Evolutionary conservation across 1,284 basidiomycete species (phyloP), one percentile per base, ranked within the genome.

Genomic region (Coniophora puteana): DNA sequence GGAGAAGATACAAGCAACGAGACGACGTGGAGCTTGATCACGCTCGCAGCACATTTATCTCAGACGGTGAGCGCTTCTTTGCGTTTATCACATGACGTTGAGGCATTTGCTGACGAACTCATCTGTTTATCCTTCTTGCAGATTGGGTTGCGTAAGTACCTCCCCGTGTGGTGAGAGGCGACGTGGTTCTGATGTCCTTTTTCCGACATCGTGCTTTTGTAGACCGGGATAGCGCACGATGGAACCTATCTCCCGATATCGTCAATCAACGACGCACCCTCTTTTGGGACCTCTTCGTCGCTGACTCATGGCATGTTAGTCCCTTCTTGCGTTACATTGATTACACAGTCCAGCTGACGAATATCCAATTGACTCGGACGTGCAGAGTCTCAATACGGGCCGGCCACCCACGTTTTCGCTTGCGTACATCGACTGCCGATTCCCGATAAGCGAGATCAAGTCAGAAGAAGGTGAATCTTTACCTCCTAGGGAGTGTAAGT

Each of bases 371-470:
- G 28, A 14, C 45, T 25, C 13, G 36, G 38, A 20, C 28, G 13
- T 38, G 10, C 51, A 79, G 77, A 74, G 76, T 46, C 59, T 81
- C 34, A 71, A 72, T 38, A 80, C 74, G 0, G 82, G 80, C n/a
- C 71, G 80, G 28, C 83, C 77, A 2, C 81, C 78, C 0, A 70
- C 72, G 5, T 79, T 82, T 45, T 74, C 71, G 3, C 63, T 76
- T 4, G 66, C 72, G 2, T 83, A 79, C 43, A 66, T 81, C 45
- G 72, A 83, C 57, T 80, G 77, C 52, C 60, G 57, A 29, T 72
- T 68, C 43, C 77, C 80, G 59, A 71, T 49, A 66, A 71, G 48
- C 59, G n/a, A 39, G 47, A 48, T 38, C 29, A 21, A 48, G 32
- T 49, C 62, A 43, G 39, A 64, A 28, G 54, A 57, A 24, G 59